A percentile compares a stretch with the other conserved stretches of the same genome.
These are phyloP conservation scores for Diaporthe destruens DNA, from an alignment of 2,329 filamentous ascomycete species.

Conservation along the genomic window DNA sequence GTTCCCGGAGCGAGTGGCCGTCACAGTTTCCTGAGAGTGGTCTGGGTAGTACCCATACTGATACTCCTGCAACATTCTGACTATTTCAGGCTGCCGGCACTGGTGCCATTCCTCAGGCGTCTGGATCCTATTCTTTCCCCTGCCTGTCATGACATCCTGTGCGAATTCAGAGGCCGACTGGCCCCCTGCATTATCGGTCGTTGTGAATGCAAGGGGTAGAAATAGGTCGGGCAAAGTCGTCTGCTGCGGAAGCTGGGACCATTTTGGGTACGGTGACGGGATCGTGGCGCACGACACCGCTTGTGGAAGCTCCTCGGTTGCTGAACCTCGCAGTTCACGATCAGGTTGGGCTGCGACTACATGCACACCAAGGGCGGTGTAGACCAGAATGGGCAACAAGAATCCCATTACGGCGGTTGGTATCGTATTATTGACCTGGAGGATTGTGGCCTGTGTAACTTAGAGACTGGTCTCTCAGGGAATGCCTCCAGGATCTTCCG, in stretches of 20 bases:
- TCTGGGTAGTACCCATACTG: slow-evolving; percentile 66
- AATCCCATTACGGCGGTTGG: background rate
- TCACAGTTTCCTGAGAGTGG: slow-evolving; percentile 59
- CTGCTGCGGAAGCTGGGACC: slow-evolving; percentile 52
- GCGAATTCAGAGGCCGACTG: slow-evolving; percentile 47
- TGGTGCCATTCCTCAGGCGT: slow-evolving; percentile 61
- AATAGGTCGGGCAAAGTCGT: slow-evolving; percentile 59
- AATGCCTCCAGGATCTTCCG: too few species aligned
- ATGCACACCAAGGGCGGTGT: background rate
- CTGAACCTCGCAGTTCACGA: background rate
- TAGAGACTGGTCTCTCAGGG: background rate
- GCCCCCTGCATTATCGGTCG: slow-evolving; percentile 50
- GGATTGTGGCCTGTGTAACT: too few species aligned
- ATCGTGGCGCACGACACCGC: slow-evolving; percentile 44
- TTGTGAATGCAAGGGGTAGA: slow-evolving; percentile 55
- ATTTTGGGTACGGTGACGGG: slow-evolving; percentile 51
- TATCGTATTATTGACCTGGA: background rate
- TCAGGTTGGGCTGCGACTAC: background rate
- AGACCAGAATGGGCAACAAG: background rate
- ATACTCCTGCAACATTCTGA: slow-evolving; percentile 63
- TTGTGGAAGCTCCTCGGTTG: slow-evolving; percentile 12
- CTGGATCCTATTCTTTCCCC: slow-evolving; percentile 57
- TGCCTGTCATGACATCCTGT: slow-evolving; percentile 53
- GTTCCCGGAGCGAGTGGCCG: slow-evolving; percentile 59
- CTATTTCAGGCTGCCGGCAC: slow-evolving; percentile 64